Base-by-base conservation (phyloP, 1,139 yeast genomes). In the Lodderomyces jiufengensis region DNA sequence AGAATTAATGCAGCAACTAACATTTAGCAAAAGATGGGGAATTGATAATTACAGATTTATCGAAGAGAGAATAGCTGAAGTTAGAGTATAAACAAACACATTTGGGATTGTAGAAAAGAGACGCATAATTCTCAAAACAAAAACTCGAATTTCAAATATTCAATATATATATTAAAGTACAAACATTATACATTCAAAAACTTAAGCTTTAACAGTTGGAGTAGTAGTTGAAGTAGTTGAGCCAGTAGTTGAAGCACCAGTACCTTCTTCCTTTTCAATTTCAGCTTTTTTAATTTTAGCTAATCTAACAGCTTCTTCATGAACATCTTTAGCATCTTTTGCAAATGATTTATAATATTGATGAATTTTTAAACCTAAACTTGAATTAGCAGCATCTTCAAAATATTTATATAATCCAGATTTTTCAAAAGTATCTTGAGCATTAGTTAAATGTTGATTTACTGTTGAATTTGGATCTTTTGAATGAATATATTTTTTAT, bases 231-330 rank as follows among this genome's bases (percentile, higher is more conserved):
- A 5, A 15, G 29, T 27, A 9, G 24, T 23, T 16, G 30, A 11
- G 9, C 30, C 24, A n/a, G 24, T 27, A 3, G 30, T 18, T 3
- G 24, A 11, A 18, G 24, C 22, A 16, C 11, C 31, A 4, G 16
- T 6, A 20, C n/a, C 11, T 27, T 29, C 18, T 26, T 33, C 23
- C 10, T 29, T 25, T 21, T 34, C 36, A 11, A 26, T 4, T 20
- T 33, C 34, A 25, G 30, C 30, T 50, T 70, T 69, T 56, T 79
- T 75, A 53, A 80, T 55, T 36, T 76, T 80, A 16, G 83, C 83
- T 52, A 84, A 67, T 50, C 92, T 70, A 47, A 70, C 66, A 23
- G 94, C 94, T 58, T 84, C 92, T 38, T 66, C 70, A 57, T 84
- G 90, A 33, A 84, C 85, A 39, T 77, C 79, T 35, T 63, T 61